Conservation (phyloP, 2,329 filamentous ascomycete species). For the Penicillium sp. region DNA sequence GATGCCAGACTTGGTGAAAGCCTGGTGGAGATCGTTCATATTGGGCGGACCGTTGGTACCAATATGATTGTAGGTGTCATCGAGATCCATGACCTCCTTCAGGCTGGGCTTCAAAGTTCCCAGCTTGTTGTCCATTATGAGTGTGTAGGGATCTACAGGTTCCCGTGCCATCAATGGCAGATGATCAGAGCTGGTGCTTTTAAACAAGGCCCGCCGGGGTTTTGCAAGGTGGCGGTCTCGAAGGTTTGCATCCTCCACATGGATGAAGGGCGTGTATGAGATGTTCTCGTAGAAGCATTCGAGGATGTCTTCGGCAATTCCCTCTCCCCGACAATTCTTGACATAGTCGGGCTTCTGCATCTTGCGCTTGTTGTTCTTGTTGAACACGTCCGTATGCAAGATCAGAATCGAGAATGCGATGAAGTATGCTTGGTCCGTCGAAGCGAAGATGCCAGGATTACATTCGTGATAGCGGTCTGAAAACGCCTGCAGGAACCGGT, state of each 20-base stretch:
- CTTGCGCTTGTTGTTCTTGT: conserved; percentile 99
- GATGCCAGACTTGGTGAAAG: conserved; percentile 87
- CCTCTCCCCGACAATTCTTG: conserved; percentile 89
- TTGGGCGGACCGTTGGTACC: conserved; percentile 76
- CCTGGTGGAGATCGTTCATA: conserved; percentile 77
- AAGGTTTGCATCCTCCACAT: conserved; percentile 83
- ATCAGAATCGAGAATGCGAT: conserved; percentile 96
- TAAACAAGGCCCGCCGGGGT: conserved; percentile 70
- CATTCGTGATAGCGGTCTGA: conserved; percentile 97
- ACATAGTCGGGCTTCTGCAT: conserved; percentile 97
- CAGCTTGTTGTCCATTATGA: conserved; percentile 88
- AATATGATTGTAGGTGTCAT: conserved; percentile 88
- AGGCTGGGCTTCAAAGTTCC: conserved; percentile 80
- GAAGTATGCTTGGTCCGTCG: conserved; percentile 94
- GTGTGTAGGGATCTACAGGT: conserved; percentile 89
- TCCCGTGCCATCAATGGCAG: conserved; percentile 70
- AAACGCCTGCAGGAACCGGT: conserved; percentile 89
- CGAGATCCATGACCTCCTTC: conserved; percentile 87
- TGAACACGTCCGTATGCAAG: conserved; percentile 97
- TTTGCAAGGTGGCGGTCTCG: conserved; percentile 74
- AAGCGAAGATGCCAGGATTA: conserved; percentile 91
- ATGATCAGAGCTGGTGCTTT: conserved; percentile 65
- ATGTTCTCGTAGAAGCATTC: conserved; percentile 99
- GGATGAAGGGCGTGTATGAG: conserved; percentile 95
- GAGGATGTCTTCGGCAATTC: conserved; percentile 88